Percentiles rank a stretch among this genome's conserved stretches.
These are phyloP conservation scores for Fusarium sp. DNA, from an alignment of 2,329 filamentous ascomycete species.

Conservation along the genomic window DNA sequence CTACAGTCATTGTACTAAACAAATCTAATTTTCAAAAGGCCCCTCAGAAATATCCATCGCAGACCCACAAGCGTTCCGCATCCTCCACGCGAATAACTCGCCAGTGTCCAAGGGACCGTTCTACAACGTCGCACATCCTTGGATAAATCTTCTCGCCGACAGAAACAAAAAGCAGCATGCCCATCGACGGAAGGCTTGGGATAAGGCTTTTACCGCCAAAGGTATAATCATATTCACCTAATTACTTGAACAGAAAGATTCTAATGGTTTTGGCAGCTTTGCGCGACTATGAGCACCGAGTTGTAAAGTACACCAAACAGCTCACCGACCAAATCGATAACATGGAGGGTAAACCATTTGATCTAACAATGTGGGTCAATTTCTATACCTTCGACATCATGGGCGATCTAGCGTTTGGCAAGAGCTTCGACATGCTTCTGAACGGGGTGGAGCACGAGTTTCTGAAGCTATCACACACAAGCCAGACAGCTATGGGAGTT, in stretches of 20 bases:
- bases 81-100: conserved; percentile 26
- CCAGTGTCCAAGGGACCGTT: conserved; percentile 25
- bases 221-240: neutral
- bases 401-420: conserved; percentile 34
- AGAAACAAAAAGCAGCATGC: conserved; percentile 25
- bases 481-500: neutral
- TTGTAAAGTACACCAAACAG: conserved; percentile 16
- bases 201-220: conserved; percentile 37
- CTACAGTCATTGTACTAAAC: neutral
- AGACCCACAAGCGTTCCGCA: conserved; percentile 21
- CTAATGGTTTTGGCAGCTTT: neutral
- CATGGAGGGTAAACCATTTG: neutral
- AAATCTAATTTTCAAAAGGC: neutral
- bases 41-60: conserved; percentile 31
- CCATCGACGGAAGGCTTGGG: conserved; percentile 33
- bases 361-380: conserved; percentile 18
- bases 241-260: fast-evolving
- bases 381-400: conserved; percentile 40
- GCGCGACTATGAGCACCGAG: conserved; percentile 31
- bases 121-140: conserved; percentile 27
- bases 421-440: conserved; percentile 30
- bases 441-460: conserved; percentile 11
- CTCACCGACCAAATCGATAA: conserved; percentile 4
- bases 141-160: conserved; percentile 11
- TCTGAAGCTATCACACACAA: conserved; percentile 9